phyloP scores from a whole-genome alignment of 345 rosid genomes.

The Luvunga scandens region DNA sequence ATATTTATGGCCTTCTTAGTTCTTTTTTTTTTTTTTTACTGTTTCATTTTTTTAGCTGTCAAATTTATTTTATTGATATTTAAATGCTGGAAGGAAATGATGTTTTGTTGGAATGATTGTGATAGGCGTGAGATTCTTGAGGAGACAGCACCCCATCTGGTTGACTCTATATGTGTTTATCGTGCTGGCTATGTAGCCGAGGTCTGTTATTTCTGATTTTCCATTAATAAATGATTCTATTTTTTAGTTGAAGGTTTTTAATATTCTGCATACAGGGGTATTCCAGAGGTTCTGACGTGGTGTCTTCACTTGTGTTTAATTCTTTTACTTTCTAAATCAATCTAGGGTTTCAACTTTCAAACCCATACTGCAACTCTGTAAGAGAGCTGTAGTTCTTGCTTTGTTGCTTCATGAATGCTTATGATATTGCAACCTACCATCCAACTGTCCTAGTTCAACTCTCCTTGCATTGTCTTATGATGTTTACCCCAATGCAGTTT shows the following conservation, averaged over 20 bases:
- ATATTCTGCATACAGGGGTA: background rate
- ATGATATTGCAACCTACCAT: background rate
- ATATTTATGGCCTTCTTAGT: background rate
- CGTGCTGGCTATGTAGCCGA: conserved; percentile 90
- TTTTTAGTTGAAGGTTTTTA: background rate
- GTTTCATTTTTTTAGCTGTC: background rate
- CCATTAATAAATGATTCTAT: conserved; percentile 4
- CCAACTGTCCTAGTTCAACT: background rate
- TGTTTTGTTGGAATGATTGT: conserved; percentile 14
- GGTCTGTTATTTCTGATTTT: conserved; percentile 35
- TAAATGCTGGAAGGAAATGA: conserved; percentile 8
- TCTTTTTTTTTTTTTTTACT: background rate
- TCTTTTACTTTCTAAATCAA: background rate
- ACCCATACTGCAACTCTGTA: background rate
- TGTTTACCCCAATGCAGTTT: background rate
- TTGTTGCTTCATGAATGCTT: background rate
- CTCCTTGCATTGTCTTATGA: background rate
- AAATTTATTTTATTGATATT: background rate
- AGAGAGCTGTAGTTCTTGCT: background rate
- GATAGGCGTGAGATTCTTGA: conserved; percentile 79
- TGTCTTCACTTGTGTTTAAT: background rate
- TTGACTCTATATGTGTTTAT: conserved; percentile 66
- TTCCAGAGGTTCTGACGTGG: background rate
- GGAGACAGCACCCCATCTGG: conserved; percentile 72
- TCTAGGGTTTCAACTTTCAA: background rate